phyloP scores from a whole-genome alignment of 2,329 filamentous ascomycete species.

The Ceratocystis cubensis region DNA sequence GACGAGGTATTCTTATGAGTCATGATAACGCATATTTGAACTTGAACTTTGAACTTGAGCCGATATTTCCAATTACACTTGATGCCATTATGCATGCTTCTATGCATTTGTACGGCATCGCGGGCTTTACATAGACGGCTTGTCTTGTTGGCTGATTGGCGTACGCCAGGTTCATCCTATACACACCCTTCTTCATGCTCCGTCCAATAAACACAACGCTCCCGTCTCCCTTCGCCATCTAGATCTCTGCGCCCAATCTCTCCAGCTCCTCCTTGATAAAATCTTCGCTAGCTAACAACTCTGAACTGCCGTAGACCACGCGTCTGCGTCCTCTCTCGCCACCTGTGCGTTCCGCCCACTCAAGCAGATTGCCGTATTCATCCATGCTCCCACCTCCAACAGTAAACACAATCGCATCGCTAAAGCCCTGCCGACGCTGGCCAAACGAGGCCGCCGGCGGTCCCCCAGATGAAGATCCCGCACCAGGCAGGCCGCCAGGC shows the following conservation, averaged over 20 bases:
- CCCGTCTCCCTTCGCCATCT: background rate
- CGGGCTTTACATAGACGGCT: no score
- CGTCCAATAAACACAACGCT: no score
- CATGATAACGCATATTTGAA: background rate
- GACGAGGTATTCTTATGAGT: background rate
- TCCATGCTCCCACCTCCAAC: constrained; percentile 97
- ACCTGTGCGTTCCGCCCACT: constrained; percentile 75
- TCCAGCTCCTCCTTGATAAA: constrained; percentile 54
- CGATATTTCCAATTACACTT: no score
- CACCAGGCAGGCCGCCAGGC: constrained; percentile 40
- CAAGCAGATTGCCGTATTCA: constrained; percentile 92
- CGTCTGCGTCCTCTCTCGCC: constrained; percentile 54
- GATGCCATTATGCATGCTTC: no score
- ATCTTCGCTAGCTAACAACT: constrained; percentile 56
- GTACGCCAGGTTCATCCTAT: background rate
- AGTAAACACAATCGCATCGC: constrained; percentile 84
- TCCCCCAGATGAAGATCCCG: constrained; percentile 33
- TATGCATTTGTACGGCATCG: no score
- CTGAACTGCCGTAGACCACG: constrained; percentile 91
- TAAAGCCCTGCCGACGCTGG: constrained; percentile 78
- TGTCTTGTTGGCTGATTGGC: no score
- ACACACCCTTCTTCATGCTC: background rate
- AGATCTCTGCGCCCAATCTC: constrained; percentile 46
- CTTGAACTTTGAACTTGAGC: no score
- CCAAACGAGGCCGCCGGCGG: constrained; percentile 79